Evolutionary conservation across 2,329 filamentous ascomycete species (phyloP), one percentile per base, ranked within the genome.

Genomic region (Fusarium albidum): DNA sequence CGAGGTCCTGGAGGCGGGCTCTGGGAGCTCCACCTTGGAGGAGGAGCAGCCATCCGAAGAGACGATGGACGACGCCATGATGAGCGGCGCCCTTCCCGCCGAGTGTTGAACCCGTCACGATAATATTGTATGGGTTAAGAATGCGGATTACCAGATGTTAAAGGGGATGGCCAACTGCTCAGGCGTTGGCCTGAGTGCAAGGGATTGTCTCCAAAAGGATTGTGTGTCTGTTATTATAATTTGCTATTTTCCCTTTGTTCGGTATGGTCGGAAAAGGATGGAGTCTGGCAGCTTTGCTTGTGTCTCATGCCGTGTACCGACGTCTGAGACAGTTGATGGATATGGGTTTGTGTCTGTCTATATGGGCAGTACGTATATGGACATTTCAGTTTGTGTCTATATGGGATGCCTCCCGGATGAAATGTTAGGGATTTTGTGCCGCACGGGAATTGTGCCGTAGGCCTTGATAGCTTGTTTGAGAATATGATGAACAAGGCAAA

Each of bases 1-100:
- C 44, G 71, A 74, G 27, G 64, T 68, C 4, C 70, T 82, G 10
- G 75, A 80, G 59, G 64, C 67, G 14, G 75, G 74, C 5, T 64
- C 68, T 1, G 52, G 48, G 5, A 64, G 61, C 9, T 61, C 53
- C 27, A 48, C 38, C 9, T 42, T 60, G 15, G 56, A 56, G 12
- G 59, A 65, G 25, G 57, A 58, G 25, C 53, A 63, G n/a, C 48
- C 31, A 7, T 48, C 57, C 12, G 49, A 64, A 4, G 47, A 49
- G 25, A 41, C 52, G 46, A 37, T 38, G 9, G 49, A 52, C 13
- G n/a, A 53, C 33, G 51, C 52, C 21, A 38, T 60, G 29, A 61
- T 68, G 64, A 65, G 65, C 27, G 51, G 55, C 18, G 64, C 61
- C 31, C 41, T 68, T 26, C 58, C 63, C 10, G 49, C 54, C 35